Percentiles rank a stretch among this genome's conserved stretches.
Conservation (phyloP, 495 filamentous ascomycete genomes). For the Aspergillus funiculosus region DNA sequence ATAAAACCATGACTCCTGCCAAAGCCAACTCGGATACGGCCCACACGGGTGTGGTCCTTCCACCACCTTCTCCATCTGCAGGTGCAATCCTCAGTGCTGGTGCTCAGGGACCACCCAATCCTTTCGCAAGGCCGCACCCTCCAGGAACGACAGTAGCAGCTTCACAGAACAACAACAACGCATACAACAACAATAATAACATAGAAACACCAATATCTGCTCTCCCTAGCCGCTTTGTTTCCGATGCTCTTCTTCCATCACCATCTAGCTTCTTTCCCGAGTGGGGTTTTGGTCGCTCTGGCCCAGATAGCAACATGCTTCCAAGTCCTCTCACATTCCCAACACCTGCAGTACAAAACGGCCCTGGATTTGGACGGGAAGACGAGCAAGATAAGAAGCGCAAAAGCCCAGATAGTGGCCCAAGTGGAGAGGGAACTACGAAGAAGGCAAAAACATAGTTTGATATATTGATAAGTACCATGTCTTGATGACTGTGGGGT, state of each 20-base stretch:
- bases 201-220: conserved; percentile 98
- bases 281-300: conserved; percentile 66
- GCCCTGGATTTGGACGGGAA: conserved; percentile 62
- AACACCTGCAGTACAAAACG: conserved; percentile 71
- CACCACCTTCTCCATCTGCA: conserved; percentile 86
- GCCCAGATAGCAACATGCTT: conserved; percentile 70
- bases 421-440: conserved; percentile 29
- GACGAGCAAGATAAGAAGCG: conserved; percentile 50
- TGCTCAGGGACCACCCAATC: conserved; percentile 88
- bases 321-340: conserved; percentile 88
- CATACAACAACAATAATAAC: conserved; percentile 60
- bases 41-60: conserved; percentile 68
- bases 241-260: conserved; percentile 75
- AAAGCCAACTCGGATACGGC: conserved; percentile 52
- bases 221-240: conserved; percentile 83
- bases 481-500: conserved; percentile 8
- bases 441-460: conserved; percentile 46
- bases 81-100: conserved; percentile 83
- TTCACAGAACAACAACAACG: conserved; percentile 37
- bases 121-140: conserved; percentile 82
- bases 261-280: conserved; percentile 90
- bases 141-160: conserved; percentile 30
- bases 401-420: conserved; percentile 47
- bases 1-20: conserved; percentile 46
- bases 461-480: background rate